phyloP scores from a whole-genome alignment of 2,329 filamentous ascomycete genomes.

The Lachnellula willkommii region DNA sequence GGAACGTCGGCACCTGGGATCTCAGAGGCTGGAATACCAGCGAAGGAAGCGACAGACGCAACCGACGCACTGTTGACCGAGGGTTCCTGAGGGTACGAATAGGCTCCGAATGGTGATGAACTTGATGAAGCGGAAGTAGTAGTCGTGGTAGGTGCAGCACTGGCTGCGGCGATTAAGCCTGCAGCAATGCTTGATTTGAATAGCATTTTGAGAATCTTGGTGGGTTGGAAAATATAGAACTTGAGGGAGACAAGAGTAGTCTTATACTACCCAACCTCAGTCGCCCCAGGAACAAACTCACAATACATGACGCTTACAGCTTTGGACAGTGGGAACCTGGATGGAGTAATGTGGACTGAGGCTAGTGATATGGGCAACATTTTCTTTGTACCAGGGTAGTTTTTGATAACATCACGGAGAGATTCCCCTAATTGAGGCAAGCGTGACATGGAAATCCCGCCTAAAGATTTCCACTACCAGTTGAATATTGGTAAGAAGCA shows the following conservation, averaged over 20 bases:
- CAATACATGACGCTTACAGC: constrained; percentile 4
- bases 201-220: constrained; percentile 15
- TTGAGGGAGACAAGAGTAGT: neutral
- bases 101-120: constrained; percentile 11
- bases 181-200: constrained; percentile 15
- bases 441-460: no score
- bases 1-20: constrained; percentile 26
- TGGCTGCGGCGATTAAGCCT: constrained; percentile 16
- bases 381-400: neutral
- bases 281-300: neutral
- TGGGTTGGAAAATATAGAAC: neutral
- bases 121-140: constrained; percentile 2
- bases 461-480: neutral
- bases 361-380: neutral
- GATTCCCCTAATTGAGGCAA: no score
- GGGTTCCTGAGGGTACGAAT: constrained; percentile 24
- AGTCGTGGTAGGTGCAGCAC: constrained; percentile 10
- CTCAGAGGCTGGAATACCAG: constrained; percentile 23
- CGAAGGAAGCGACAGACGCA: constrained; percentile 21
- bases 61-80: constrained; percentile 24
- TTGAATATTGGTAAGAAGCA: no score
- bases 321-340: neutral
- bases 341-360: constrained; percentile 2
- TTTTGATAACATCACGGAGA: neutral
- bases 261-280: neutral